Evolutionary conservation across 2,329 filamentous ascomycete species (phyloP).

Genomic region (Aspergillus latus): DNA sequence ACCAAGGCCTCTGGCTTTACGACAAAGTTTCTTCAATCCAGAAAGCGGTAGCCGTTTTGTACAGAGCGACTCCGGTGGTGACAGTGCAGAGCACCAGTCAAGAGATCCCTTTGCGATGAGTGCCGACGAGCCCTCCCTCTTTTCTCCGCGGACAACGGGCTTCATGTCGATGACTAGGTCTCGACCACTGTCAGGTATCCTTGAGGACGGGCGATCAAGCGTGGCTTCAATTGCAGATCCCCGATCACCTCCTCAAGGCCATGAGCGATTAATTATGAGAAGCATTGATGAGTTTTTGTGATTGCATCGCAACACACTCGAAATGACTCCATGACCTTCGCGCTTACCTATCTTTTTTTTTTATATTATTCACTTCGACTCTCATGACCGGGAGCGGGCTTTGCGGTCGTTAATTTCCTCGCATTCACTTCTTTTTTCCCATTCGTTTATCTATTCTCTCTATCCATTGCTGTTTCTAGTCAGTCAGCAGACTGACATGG

Average conservation of each 20-base stretch:
- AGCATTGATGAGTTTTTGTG: slow-evolving; percentile 48
- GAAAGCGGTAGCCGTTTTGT: slow-evolving; percentile 17
- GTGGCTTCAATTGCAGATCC: slow-evolving; percentile 33
- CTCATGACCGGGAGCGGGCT: slow-evolving; percentile 45
- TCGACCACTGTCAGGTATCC: slow-evolving; percentile 32
- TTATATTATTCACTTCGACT: slow-evolving; percentile 23
- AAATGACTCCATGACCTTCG: slow-evolving; percentile 34
- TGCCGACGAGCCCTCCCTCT: slow-evolving; percentile 38
- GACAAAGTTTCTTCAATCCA: slow-evolving; percentile 28
- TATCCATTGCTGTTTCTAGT: slow-evolving; percentile 13
- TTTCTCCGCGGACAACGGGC: slow-evolving; percentile 47
- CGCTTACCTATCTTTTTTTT: slow-evolving; percentile 16
- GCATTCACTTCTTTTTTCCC: background rate
- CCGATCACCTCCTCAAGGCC: slow-evolving; percentile 41
- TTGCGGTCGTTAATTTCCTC: slow-evolving; percentile 33
- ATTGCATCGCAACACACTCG: slow-evolving; percentile 23
- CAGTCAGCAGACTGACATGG: background rate
- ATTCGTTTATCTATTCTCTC: slow-evolving; percentile 12
- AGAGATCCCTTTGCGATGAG: slow-evolving; percentile 43
- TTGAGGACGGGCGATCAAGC: slow-evolving; percentile 16
- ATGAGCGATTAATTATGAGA: slow-evolving; percentile 45
- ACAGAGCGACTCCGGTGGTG: slow-evolving; percentile 21
- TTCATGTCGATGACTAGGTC: slow-evolving; percentile 43
- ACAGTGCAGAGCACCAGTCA: slow-evolving; percentile 27
- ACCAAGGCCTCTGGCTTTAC: slow-evolving; percentile 40